Evolutionary conservation across 352 stramenopile species (phyloP), one percentile per base, ranked within the genome.

Genomic region (Pythium pectinolyticum): DNA sequence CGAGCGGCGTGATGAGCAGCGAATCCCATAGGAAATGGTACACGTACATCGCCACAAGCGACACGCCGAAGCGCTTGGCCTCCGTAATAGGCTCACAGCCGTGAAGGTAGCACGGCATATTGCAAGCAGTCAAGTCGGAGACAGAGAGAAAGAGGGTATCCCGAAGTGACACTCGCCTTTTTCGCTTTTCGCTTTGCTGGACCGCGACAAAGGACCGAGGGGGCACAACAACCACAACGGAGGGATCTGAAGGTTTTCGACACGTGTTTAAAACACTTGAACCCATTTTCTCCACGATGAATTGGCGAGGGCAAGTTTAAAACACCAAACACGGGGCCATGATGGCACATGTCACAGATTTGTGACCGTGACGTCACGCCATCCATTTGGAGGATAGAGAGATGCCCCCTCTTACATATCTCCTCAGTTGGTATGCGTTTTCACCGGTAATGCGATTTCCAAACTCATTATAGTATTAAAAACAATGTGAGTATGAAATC

Each of bases 1-100:
- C 78, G 19, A 77, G 40, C 5, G 84, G 82, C 46, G 70, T 72
- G 67, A 92, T 90, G 27, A 87, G 57, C n/a, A 75, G 10, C 67
- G 63, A 77, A 69, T 90, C 84, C 66, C 83, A 80, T 19, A 89
- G 41, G 34, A 80, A 90, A 69, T 92, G 84, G 75, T 89, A 92
- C 19, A 50, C 74, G 55, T 92, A 92, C 39, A 92, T 32, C 8
- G 74, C 76, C 15, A 71, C 63, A 46, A 92, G 54, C 27, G 75
- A 59, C 48, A 67, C 52, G 55, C 57, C 77, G 65, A 92, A 88
- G 74, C 84, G 84, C 80, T 72, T 73, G 70, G 67, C 63, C 63
- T 92, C 84, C 39, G 57, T 46, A 39, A 70, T 58, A 30, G 76
- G 61, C 40, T 84, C 73, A 69, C 84, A 92, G 68, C 86, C 72